These are phyloP conservation scores for Olyra latifolia DNA, from an alignment of 176 grass and related monocot genomes.

Conservation along the genomic window DNA sequence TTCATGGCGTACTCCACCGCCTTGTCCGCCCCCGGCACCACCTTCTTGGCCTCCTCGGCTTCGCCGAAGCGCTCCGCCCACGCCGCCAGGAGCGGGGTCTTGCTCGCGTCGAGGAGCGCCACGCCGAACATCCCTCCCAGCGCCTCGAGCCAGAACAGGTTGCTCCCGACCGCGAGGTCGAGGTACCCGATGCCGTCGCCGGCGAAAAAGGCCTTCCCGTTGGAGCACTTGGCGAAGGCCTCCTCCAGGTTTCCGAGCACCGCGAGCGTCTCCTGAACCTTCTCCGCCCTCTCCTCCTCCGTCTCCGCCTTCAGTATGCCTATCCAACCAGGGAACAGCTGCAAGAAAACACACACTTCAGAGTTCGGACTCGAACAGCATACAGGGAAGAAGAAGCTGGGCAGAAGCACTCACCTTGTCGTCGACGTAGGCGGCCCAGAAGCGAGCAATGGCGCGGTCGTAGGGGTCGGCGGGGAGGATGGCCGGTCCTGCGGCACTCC, in stretches of 20 bases:
- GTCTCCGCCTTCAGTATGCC: slow-evolving; percentile 4
- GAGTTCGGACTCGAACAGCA: too few species aligned
- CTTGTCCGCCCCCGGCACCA: background rate
- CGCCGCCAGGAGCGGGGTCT: background rate
- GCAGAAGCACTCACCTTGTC: slow-evolving; percentile 25
- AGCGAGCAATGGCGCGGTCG: slow-evolving; percentile 25
- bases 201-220: slow-evolving; percentile 34
- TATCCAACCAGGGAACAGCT: background rate
- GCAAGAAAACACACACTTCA: background rate
- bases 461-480: slow-evolving; percentile 32
- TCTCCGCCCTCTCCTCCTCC: slow-evolving; percentile 20
- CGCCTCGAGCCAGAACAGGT: background rate
- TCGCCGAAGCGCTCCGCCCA: background rate
- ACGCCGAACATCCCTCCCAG: background rate
- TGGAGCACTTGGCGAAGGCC: slow-evolving; percentile 25
- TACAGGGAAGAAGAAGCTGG: background rate
- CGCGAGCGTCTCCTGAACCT: background rate
- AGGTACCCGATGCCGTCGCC: slow-evolving; percentile 27
- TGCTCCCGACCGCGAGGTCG: slow-evolving; percentile 3
- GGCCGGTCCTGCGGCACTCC: background rate
- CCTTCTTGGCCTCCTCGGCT: background rate
- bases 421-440: slow-evolving; percentile 44
- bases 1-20: background rate
- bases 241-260: slow-evolving; percentile 14
- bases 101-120: background rate